These are phyloP conservation scores for Danielia reshetovae DNA, from an alignment of 805 yeast species.

Conservation along the genomic window DNA sequence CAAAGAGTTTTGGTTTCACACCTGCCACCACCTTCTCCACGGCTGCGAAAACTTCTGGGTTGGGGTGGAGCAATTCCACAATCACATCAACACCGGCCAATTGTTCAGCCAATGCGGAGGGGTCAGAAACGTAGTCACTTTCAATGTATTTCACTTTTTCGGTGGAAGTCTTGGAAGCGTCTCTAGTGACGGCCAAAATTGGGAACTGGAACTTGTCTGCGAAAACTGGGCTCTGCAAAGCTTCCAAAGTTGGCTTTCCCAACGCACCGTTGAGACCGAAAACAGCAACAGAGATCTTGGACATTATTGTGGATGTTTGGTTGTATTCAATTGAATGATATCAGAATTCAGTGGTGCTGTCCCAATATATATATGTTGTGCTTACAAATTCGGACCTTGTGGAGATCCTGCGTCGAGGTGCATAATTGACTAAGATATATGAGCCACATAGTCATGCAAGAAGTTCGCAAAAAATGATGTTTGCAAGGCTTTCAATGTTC, in stretches of 20 bases:
- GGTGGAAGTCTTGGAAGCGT: slow-evolving; percentile 30
- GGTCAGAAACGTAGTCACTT: slow-evolving; percentile 24
- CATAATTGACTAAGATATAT: no score
- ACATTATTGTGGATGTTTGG: slow-evolving; percentile 9
- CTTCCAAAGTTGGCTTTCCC: slow-evolving; percentile 45
- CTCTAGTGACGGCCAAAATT: slow-evolving; percentile 48
- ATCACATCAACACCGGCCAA: slow-evolving; percentile 50
- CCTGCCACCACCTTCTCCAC: slow-evolving; percentile 36
- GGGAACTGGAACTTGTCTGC: slow-evolving; percentile 43
- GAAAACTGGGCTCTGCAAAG: slow-evolving; percentile 42
- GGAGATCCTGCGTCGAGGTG: no score
- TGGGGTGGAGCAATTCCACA: slow-evolving; percentile 39
- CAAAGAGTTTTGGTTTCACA: slow-evolving; percentile 47
- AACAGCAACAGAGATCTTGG: slow-evolving; percentile 41
- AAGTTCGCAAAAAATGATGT: no score
- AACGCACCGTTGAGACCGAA: slow-evolving; percentile 51
- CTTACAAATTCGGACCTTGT: neutral
- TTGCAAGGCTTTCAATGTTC: no score
- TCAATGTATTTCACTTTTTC: slow-evolving; percentile 37
- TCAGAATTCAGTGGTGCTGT: no score
- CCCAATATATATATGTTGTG: neutral
- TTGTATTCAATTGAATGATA: neutral
- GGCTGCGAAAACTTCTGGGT: slow-evolving; percentile 26
- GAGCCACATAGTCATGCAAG: no score
- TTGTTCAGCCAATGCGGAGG: slow-evolving; percentile 25